Evolutionary conservation across 177 flowering plant genomes (phyloP).

Genomic region (Telopea speciosissima): DNA sequence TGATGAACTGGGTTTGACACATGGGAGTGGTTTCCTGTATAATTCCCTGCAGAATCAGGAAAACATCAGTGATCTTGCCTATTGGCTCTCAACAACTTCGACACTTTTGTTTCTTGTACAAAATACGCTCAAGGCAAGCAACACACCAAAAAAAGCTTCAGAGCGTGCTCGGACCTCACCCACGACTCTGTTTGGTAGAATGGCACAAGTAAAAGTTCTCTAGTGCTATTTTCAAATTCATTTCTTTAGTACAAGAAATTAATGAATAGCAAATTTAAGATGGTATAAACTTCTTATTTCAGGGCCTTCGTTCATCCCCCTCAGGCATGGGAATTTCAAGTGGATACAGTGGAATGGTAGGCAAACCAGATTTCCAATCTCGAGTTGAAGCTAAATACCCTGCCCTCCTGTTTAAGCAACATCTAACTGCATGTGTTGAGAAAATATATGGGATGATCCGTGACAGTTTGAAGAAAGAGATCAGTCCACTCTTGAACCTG

Average conservation of each 20-base stretch:
- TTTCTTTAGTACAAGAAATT: neutral
- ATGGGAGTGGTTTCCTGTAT: constrained; percentile 9
- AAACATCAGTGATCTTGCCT: constrained; percentile 42
- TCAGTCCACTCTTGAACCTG: constrained; percentile 48
- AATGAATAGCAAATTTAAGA: constrained; percentile 2
- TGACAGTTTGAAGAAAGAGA: constrained; percentile 74
- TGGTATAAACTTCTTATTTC: constrained; percentile 9
- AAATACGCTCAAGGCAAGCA: constrained; percentile 63
- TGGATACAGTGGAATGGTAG: constrained; percentile 82
- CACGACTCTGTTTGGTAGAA: constrained; percentile 58
- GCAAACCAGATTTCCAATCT: constrained; percentile 39
- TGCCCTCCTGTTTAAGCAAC: constrained; percentile 83
- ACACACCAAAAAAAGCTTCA: constrained; percentile 25
- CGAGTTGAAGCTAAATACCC: constrained; percentile 85
- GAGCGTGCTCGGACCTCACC: constrained; percentile 43
- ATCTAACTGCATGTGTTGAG: constrained; percentile 74
- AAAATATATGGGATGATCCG: constrained; percentile 81
- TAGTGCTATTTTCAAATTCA: neutral
- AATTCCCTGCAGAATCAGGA: constrained; percentile 43
- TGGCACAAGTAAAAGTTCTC: constrained; percentile 54
- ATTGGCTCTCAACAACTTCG: constrained; percentile 79
- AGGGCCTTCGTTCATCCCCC: constrained; percentile 62
- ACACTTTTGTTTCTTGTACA: constrained; percentile 68
- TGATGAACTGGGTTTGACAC: neutral
- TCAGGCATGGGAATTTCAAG: constrained; percentile 45